phyloP scores from a whole-genome alignment of 2,329 filamentous ascomycete species.

The Oidium heveae region DNA sequence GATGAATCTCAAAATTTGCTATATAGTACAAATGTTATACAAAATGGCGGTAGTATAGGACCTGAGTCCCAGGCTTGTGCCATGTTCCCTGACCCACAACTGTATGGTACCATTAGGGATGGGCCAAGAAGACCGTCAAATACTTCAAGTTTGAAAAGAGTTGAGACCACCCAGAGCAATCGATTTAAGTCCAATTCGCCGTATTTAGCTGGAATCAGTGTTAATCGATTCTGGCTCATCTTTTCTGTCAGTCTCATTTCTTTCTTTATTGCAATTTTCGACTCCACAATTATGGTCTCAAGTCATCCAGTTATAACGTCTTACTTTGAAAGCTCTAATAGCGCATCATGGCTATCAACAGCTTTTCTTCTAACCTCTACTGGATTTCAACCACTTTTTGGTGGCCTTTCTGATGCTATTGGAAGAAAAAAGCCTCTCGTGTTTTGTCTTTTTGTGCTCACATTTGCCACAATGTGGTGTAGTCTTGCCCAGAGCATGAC shows the following conservation, averaged over 20 bases:
- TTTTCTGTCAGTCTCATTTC: conserved; percentile 32
- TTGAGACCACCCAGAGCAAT: conserved; percentile 2
- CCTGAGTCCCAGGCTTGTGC: conserved; percentile 11
- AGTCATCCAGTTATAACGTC: conserved; percentile 62
- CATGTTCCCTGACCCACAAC: conserved; percentile 11
- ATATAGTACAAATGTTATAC: no score
- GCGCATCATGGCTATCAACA: conserved; percentile 61
- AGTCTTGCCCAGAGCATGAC: conserved; percentile 38
- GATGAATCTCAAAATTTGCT: no score
- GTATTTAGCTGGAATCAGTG: conserved; percentile 19
- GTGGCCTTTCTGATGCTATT: conserved; percentile 47
- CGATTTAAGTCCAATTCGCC: conserved; percentile 8
- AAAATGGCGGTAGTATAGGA: conserved; percentile 6
- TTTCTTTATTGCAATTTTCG: conserved; percentile 39
- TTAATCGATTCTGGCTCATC: conserved; percentile 32
- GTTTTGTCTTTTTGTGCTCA: conserved; percentile 34
- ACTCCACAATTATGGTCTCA: conserved; percentile 60
- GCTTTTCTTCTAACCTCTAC: conserved; percentile 56
- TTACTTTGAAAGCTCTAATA: conserved; percentile 52
- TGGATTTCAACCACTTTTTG: conserved; percentile 49
- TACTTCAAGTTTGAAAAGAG: conserved; percentile 5
- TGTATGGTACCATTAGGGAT: conserved; percentile 5
- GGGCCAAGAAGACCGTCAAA: conserved; percentile 6
- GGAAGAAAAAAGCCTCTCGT: conserved; percentile 44
- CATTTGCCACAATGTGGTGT: conserved; percentile 42